These are phyloP conservation scores for Candida nitratophila DNA, from an alignment of 805 yeast genomes.

Conservation along the genomic window DNA sequence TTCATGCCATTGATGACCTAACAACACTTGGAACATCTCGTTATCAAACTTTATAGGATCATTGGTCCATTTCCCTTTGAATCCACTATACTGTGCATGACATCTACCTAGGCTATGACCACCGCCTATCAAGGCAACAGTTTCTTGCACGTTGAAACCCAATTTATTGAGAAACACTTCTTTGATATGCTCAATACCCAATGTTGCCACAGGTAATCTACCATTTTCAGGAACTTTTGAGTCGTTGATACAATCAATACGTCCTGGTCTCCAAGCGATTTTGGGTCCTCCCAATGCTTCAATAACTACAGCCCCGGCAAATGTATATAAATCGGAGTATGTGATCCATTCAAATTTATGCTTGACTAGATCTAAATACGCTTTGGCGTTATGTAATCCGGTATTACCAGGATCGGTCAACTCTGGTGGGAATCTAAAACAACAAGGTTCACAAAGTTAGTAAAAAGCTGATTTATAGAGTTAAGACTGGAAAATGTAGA, in stretches of 20 bases:
- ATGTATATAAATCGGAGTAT: slow-evolving; percentile 73
- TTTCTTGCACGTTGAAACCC: slow-evolving; percentile 65
- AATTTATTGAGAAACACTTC: slow-evolving; percentile 50
- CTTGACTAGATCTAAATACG: slow-evolving; percentile 49
- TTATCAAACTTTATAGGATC: slow-evolving; percentile 35
- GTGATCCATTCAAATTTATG: slow-evolving; percentile 61
- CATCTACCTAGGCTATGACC: slow-evolving; percentile 78
- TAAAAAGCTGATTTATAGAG: background rate
- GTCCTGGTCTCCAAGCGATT: slow-evolving; percentile 77
- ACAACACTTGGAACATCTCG: slow-evolving; percentile 35
- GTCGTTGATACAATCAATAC: slow-evolving; percentile 49
- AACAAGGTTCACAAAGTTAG: too few species aligned
- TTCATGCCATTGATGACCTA: slow-evolving; percentile 42
- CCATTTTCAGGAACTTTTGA: slow-evolving; percentile 56
- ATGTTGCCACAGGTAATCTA: slow-evolving; percentile 66
- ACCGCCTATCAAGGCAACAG: slow-evolving; percentile 67
- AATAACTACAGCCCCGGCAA: slow-evolving; percentile 72
- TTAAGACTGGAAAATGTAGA: background rate
- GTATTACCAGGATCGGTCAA: slow-evolving; percentile 53
- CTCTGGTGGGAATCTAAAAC: slow-evolving; percentile 42
- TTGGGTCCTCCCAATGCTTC: slow-evolving; percentile 78
- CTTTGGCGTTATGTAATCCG: slow-evolving; percentile 54
- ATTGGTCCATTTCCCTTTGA: slow-evolving; percentile 42
- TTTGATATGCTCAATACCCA: slow-evolving; percentile 59
- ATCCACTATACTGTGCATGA: slow-evolving; percentile 48